phyloP scores from a whole-genome alignment of 108 stramenopile species.

The Nitzschia palea region DNA sequence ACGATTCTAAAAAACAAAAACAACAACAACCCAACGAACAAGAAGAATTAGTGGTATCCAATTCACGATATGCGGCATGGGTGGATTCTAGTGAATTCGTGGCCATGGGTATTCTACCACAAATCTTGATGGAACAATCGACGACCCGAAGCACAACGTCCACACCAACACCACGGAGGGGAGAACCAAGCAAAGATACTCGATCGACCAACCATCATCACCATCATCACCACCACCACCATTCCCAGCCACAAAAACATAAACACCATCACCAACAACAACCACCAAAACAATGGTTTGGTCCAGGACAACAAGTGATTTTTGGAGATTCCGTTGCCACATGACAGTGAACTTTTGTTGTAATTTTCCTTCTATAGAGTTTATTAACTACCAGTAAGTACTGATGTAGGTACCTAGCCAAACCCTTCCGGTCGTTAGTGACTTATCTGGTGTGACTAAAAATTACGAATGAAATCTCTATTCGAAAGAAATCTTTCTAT shows the following conservation, averaged over 20 bases:
- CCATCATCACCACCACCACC: neutral
- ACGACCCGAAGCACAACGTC: neutral
- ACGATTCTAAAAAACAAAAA: neutral
- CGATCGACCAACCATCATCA: neutral
- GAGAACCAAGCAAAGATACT: neutral
- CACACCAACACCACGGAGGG: neutral
- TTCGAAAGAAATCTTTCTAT: too few species aligned
- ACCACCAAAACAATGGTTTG: neutral
- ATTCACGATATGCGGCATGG: neutral
- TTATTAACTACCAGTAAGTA: too few species aligned
- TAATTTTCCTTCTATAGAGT: too few species aligned
- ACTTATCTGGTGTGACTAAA: too few species aligned
- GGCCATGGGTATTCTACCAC: neutral
- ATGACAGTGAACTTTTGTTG: too few species aligned
- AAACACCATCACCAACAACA: neutral
- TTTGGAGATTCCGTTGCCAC: slow-evolving; percentile 1
- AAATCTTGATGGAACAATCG: neutral
- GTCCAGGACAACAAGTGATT: neutral
- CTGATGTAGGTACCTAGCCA: too few species aligned
- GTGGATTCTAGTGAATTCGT: neutral
- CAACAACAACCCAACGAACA: neutral
- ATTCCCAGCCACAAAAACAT: neutral
- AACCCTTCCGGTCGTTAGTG: too few species aligned
- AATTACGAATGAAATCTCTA: too few species aligned
- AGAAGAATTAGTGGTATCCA: neutral